Base-by-base conservation (phyloP, 2,329 filamentous ascomycete species). In the Fusarium musae region DNA sequence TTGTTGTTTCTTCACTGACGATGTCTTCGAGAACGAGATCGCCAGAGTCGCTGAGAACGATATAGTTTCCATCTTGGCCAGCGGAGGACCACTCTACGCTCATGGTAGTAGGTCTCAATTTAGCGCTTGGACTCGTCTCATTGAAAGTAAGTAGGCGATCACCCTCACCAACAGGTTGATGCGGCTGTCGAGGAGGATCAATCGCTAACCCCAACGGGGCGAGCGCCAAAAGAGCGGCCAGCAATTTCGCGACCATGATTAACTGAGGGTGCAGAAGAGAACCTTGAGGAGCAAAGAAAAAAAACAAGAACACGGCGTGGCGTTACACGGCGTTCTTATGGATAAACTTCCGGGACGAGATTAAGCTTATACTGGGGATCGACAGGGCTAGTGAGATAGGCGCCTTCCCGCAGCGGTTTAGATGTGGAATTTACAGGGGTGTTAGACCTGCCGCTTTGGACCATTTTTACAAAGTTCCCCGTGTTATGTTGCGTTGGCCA, bases 21-120 rank as follows among this genome's bases (percentile, higher is more conserved):
- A 92, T 88, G 75, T 92, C 90, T 76, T 89, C 86, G 36, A 93
- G 86, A 9, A 91, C 80, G 10, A 93, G 82, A 36, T 88, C 86
- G 15, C 87, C 87, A 60, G 85, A 84, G 8, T 80, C 79, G 60
- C 81, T 85, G 50, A 81, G 81, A 52, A 85, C 88, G 74, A 92
- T 88, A 79, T 90, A 92, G 56, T 89, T 85, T 28, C 91, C 91
- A 72, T 93, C 91, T 37, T 85, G 83, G 3, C 87, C 88, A 8
- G 86, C 87, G 13, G 85, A 82, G 8, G 90, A 85, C 91, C 90
- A 93, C 52, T 83, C 84, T 12, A 89, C 84, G 2, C 84, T 86
- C 40, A 84, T 84, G 17, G 84, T 84, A 17, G 83, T 82, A 2
- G 87, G 82, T 2, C 83, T 77, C 70, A 90, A 84, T 10, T 79